Evolutionary conservation across 2,329 filamentous ascomycete species (phyloP), one percentile per base, ranked within the genome.

Genomic region (Pezicula rhizophila): DNA sequence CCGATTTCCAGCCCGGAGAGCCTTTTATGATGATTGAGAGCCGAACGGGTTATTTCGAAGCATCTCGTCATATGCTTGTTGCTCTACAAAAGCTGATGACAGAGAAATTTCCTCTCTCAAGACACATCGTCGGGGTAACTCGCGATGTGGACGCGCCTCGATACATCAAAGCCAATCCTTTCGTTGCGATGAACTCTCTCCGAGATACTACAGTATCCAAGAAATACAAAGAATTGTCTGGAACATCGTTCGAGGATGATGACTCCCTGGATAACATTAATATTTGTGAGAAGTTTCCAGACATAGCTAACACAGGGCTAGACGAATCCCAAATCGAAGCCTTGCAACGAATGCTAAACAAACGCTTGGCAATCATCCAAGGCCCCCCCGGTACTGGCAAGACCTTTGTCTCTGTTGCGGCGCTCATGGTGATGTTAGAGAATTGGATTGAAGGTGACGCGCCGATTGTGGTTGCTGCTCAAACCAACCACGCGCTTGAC

Each of bases 401-500:
- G 62, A 96, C 91, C 0, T 85, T 85, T 55, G 85, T 90, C 0
- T 93, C 89, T 0, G 80, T 92, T 2, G 70, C 82, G 23, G 85
- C 85, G 0, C 65, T 96, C 8, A 80, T 78, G 42, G 72, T 84
- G 1, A 70, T 91, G 46, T 70, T 89, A 0, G 66, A 73, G 1
- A 87, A 85, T 46, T 74, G 79, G 59, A 62, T 64, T 2, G 58
- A 62, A 2, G 71, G 67, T 0, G 80, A 84, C 49, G 76, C 82
- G 8, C 87, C 87, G 0, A 82, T 96, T 26, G 75, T 96, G 17
- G 74, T 96, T 3, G 79, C 89, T 0, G 89, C 89, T 7, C 89
- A 96, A 59, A 96, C 90, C 0, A 96, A 96, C 51, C 89, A 96
- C 65, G 90, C 90, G 0, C 70, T 96, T 0, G 90, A 96, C 57